Conservation (phyloP, 2,329 filamentous ascomycete genomes). For the Rasamsonia emersonii region DNA sequence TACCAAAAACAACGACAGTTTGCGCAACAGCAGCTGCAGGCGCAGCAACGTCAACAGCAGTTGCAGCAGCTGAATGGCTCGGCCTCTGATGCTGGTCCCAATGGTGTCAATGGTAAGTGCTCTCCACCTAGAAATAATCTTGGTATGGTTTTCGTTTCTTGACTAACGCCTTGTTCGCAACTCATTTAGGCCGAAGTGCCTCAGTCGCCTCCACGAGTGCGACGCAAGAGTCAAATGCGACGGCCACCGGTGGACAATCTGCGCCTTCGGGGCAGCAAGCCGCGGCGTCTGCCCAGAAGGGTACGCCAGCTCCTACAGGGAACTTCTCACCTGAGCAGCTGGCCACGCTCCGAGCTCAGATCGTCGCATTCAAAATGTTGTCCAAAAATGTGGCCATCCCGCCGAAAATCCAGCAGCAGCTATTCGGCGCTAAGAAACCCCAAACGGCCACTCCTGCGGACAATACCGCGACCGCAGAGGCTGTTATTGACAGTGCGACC, state of each 20-base stretch:
- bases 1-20: conserved; percentile 48
- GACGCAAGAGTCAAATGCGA: conserved; percentile 2
- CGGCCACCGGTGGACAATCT: conserved; percentile 8
- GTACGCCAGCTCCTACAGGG: conserved; percentile 28
- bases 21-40: conserved; percentile 37
- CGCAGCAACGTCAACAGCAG: conserved; percentile 39
- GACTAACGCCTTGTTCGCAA: no score
- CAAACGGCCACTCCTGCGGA: conserved; percentile 30
- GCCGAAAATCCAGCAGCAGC: conserved; percentile 65
- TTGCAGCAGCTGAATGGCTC: conserved; percentile 31
- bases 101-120: conserved; percentile 35
- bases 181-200: conserved; percentile 24
- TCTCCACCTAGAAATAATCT: background rate
- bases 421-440: conserved; percentile 55
- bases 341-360: conserved; percentile 70
- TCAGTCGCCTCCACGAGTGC: conserved; percentile 25
- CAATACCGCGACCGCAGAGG: conserved; percentile 23
- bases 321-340: conserved; percentile 75
- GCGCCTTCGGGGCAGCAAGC: conserved; percentile 12
- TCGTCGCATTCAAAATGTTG: conserved; percentile 81
- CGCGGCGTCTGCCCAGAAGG: conserved; percentile 18
- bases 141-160: conserved; percentile 7
- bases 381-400: conserved; percentile 82
- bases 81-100: conserved; percentile 21
- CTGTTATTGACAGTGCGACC: conserved; percentile 31